phyloP scores from a whole-genome alignment of 2,329 filamentous ascomycete species.

The Cercospora zeae-maydis region DNA sequence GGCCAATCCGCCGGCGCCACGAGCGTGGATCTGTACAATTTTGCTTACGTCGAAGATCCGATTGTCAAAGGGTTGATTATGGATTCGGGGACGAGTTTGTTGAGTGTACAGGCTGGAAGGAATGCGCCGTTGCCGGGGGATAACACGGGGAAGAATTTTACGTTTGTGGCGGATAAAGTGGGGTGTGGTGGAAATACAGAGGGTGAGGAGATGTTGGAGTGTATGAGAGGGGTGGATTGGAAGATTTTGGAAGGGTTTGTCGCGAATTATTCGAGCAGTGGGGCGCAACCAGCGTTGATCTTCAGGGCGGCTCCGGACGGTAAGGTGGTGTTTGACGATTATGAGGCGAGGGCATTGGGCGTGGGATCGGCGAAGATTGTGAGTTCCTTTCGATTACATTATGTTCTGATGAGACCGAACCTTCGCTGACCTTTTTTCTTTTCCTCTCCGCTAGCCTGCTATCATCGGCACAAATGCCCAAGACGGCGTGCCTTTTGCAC shows the following conservation, averaged over 20 bases:
- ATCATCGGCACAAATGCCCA: slow-evolving; percentile 39
- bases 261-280: slow-evolving; percentile 15
- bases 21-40: slow-evolving; percentile 34
- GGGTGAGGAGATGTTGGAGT: slow-evolving; percentile 32
- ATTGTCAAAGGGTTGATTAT: slow-evolving; percentile 40
- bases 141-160: slow-evolving; percentile 21
- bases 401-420: neutral
- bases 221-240: slow-evolving; percentile 20
- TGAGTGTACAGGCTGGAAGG: neutral
- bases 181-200: slow-evolving; percentile 17
- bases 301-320: slow-evolving; percentile 31
- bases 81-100: slow-evolving; percentile 39
- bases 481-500: slow-evolving; percentile 37
- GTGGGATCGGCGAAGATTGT: slow-evolving; percentile 38
- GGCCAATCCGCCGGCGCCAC: slow-evolving; percentile 31
- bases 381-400: slow-evolving; percentile 4
- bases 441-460: slow-evolving; percentile 30
- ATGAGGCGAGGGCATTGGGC: slow-evolving; percentile 21
- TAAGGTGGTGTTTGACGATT: slow-evolving; percentile 30
- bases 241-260: slow-evolving; percentile 17
- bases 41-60: slow-evolving; percentile 38
- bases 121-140: slow-evolving; percentile 7
- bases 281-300: slow-evolving; percentile 27
- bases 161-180: slow-evolving; percentile 25
- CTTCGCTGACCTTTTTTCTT: neutral